These are phyloP conservation scores for Cryptococcus depauperatus DNA, from an alignment of 1,284 basidiomycete species.

Conservation along the genomic window DNA sequence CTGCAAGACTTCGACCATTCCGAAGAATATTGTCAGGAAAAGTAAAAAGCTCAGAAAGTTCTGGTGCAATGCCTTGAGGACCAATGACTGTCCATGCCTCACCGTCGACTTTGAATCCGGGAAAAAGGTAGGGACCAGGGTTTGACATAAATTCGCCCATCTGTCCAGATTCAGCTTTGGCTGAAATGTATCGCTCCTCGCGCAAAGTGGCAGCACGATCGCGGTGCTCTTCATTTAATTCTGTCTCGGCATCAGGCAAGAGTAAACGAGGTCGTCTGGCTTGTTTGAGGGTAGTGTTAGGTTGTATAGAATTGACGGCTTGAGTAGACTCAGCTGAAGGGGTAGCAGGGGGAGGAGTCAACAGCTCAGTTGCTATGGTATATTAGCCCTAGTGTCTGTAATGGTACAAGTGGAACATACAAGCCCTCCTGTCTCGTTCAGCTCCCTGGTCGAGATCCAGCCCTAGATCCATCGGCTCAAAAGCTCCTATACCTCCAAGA, in stretches of 20 bases:
- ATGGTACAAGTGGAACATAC: conserved; percentile 16
- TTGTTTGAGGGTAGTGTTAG: conserved; percentile 51
- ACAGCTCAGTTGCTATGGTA: conserved; percentile 28
- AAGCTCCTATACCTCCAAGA: conserved; percentile 10
- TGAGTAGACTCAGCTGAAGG: conserved; percentile 40
- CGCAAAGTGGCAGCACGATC: conserved; percentile 62
- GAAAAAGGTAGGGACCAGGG: conserved; percentile 74
- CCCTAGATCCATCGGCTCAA: conserved; percentile 43
- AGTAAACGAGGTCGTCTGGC: conserved; percentile 56
- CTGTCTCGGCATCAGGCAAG: conserved; percentile 61
- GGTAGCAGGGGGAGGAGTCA: conserved; percentile 38
- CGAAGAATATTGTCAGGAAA: conserved; percentile 56
- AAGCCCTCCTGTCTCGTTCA: conserved; percentile 20
- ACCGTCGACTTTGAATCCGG: conserved; percentile 56
- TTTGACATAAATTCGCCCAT: conserved; percentile 76
- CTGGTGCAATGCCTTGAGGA: conserved; percentile 59
- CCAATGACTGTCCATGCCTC: conserved; percentile 57
- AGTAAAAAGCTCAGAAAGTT: conserved; percentile 72
- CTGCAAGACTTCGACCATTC: conserved; percentile 50
- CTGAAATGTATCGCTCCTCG: conserved; percentile 71
- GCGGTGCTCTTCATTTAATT: conserved; percentile 61
- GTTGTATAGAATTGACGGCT: conserved; percentile 48
- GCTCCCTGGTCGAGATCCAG: conserved; percentile 48
- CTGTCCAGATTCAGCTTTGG: conserved; percentile 69
- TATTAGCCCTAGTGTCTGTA: neutral